These are phyloP conservation scores for Jatropha curcas DNA, from an alignment of 345 rosid genomes.

Conservation along the genomic window DNA sequence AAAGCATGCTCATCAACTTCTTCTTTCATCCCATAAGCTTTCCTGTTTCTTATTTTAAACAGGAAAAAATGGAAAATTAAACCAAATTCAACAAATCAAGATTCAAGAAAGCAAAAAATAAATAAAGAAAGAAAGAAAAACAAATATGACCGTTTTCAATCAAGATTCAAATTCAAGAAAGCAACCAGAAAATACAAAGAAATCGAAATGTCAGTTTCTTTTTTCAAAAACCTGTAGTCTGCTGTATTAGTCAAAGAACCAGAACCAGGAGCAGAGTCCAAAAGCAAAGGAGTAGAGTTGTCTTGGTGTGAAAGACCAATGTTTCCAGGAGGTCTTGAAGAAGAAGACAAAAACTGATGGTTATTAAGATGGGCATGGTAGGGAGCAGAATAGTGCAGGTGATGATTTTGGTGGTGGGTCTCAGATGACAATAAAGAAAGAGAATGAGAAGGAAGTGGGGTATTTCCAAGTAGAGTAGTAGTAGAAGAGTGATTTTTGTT, in stretches of 20 bases:
- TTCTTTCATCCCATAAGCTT: constrained; percentile 55
- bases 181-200: background rate
- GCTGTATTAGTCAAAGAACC: constrained; percentile 32
- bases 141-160: too few species aligned
- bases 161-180: background rate
- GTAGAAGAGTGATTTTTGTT: constrained; percentile 24
- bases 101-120: too few species aligned
- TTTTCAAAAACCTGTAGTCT: constrained; percentile 51
- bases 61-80: background rate
- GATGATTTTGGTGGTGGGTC: constrained; percentile 34
- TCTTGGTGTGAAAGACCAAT: constrained; percentile 36
- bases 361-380: constrained; percentile 28
- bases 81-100: background rate
- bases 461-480: background rate
- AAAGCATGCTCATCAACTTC: constrained; percentile 63
- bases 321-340: constrained; percentile 41
- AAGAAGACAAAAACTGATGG: constrained; percentile 35
- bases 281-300: constrained; percentile 36
- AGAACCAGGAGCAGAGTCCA: constrained; percentile 45
- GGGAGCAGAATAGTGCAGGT: constrained; percentile 27
- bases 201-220: background rate
- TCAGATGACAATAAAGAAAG: constrained; percentile 36
- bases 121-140: too few species aligned
- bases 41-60: constrained; percentile 41
- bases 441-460: constrained; percentile 37